Base-by-base conservation (phyloP, 2,329 filamentous ascomycete species). In the Rhinocladiella mackenziei region DNA sequence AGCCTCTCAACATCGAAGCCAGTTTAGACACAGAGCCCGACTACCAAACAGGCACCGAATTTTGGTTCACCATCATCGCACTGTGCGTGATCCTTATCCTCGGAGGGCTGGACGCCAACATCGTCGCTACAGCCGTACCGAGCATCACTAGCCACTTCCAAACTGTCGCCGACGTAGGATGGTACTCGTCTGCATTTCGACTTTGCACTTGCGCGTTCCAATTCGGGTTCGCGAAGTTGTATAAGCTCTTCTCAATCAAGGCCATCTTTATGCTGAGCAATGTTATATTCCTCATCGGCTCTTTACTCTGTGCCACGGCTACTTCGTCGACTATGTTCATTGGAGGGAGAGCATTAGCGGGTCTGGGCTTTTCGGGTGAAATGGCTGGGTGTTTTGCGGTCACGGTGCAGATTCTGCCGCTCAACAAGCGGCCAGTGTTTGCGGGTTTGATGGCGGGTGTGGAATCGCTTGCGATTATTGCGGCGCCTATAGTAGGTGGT, bases 401-500 rank as follows among this genome's bases (percentile, higher is more conserved):
- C n/a, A n/a, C n/a, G n/a, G n/a, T n/a, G n/a, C 49, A 58, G 11
- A 55, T 15, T 58, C 65, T 45, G 56, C 63, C 56, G 14, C 62
- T 62, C 1, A 37, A 54, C n/a, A 57, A 61, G 33, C 54, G 65
- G 34, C 59, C 67, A 3, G 53, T 61, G 2, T 64, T 60, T 34
- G 57, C 60, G 7, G 63, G 58, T 5, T 48, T 58, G 14, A 61
- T 64, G 26, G 65, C 67, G 10, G 59, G 48, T 29, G 47, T 54
- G 15, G 29, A 40, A 60, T 10, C 57, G 50, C 4, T 62, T 57
- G 32, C 58, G 13, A 50, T 48, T 36, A 56, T 61, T 18, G 52
- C 60, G 28, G 63, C 60, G 3, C 64, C 64, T 14, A 54, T 65
- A 4, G 49, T 66, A 5, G 64, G 63, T 14, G 63, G 64, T 8